Conservation (phyloP, 2,329 filamentous ascomycete genomes). For the Coniochaeta hoffmannii region DNA sequence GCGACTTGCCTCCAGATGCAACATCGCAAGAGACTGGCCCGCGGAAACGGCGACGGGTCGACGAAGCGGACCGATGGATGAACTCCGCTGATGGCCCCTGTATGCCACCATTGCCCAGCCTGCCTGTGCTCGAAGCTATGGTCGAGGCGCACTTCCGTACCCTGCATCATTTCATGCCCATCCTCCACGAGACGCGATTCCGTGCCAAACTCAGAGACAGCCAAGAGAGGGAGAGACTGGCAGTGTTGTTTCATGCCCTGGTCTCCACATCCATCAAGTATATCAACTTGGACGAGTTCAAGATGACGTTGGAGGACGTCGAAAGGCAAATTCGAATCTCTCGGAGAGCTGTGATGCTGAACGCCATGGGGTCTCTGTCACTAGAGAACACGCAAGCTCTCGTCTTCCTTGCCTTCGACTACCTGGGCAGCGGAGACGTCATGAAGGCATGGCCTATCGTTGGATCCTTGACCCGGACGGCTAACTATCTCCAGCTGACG, state of each 20-base stretch:
- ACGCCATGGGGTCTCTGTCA: constrained; percentile 21
- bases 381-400: constrained; percentile 25
- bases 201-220: constrained; percentile 17
- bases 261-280: constrained; percentile 15
- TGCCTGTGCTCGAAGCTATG: constrained; percentile 15
- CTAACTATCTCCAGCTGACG: constrained; percentile 27
- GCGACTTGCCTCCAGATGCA: not conserved
- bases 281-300: constrained; percentile 15
- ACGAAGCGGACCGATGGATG: constrained; percentile 3
- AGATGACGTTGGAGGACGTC: constrained; percentile 7
- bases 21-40: not conserved
- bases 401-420: constrained; percentile 24
- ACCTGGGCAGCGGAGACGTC: constrained; percentile 22
- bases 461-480: constrained; percentile 27
- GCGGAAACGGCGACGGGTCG: constrained; percentile 7
- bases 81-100: not conserved
- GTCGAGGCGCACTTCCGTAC: constrained; percentile 21
- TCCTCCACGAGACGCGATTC: constrained; percentile 25
- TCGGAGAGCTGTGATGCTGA: constrained; percentile 17
- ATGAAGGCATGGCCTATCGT: constrained; percentile 27
- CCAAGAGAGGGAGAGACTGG: constrained; percentile 15
- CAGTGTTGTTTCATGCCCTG: constrained; percentile 25
- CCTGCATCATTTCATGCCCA: constrained; percentile 28
- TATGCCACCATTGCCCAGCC: constrained; percentile 3
- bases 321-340: constrained; percentile 1